Conservation (phyloP, 805 yeast genomes). For the Teunomyces aglyptinius region DNA sequence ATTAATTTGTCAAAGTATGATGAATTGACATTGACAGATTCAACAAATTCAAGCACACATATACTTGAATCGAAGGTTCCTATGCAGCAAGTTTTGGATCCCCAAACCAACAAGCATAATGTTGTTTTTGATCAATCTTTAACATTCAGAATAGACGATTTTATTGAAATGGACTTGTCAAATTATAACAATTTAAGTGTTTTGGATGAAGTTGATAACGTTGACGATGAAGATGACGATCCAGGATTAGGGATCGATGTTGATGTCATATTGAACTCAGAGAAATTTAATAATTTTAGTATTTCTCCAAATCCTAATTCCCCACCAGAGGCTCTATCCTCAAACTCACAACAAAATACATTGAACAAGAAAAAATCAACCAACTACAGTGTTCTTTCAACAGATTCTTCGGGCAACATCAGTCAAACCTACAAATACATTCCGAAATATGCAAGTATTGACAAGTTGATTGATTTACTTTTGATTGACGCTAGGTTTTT, state of each 20-base stretch:
- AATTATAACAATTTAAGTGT: constrained; percentile 14
- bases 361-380: constrained; percentile 13
- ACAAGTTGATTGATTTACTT: constrained; percentile 73
- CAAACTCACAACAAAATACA: not conserved
- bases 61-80: constrained; percentile 7
- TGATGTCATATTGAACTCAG: constrained; percentile 41
- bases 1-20: constrained; percentile 35
- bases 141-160: constrained; percentile 36
- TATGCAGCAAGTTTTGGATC: constrained; percentile 13
- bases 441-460: constrained; percentile 56
- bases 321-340: not conserved
- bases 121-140: constrained; percentile 30
- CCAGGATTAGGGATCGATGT: constrained; percentile 44
- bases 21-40: constrained; percentile 18
- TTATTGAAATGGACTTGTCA: constrained; percentile 20
- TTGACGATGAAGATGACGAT: constrained; percentile 35
- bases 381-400: constrained; percentile 20
- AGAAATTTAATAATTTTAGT: constrained; percentile 33
- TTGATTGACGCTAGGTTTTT: constrained; percentile 67
- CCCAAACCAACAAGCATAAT: constrained; percentile 20
- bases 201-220: constrained; percentile 29
- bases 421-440: constrained; percentile 7
- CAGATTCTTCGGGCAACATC: constrained; percentile 9
- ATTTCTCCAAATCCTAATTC: constrained; percentile 14
- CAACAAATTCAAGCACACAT: not conserved